Evolutionary conservation across 164 flowering plant genomes (phyloP).

Genomic region (Chimonanthus salicifolius): DNA sequence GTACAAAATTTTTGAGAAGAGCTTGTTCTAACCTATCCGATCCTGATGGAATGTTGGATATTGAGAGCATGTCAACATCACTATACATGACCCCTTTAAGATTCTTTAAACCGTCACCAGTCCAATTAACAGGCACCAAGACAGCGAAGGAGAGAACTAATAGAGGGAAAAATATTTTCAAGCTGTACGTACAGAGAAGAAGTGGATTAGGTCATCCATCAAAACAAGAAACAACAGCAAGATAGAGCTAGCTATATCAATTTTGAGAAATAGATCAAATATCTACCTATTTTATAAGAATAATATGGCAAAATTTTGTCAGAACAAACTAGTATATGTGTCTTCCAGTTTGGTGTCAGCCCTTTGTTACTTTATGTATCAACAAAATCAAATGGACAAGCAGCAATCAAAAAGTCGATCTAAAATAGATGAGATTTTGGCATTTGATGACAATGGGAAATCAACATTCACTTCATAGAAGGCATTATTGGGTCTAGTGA

Average conservation of each 20-base stretch:
- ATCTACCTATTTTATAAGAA: too few relatives aligned
- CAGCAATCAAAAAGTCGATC: too few relatives aligned
- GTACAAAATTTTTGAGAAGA: not conserved
- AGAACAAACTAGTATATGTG: not conserved
- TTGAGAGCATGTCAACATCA: constrained; percentile 80
- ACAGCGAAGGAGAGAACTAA: constrained; percentile 54
- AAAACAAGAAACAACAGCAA: not conserved
- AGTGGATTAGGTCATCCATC: constrained; percentile 6
- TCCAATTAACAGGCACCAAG: constrained; percentile 83
- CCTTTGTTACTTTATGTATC: not conserved
- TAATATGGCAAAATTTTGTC: not conserved
- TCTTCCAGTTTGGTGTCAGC: not conserved
- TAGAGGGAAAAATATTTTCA: constrained; percentile 69
- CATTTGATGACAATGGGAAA: too few relatives aligned
- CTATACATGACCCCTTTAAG: constrained; percentile 38
- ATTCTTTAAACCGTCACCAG: constrained; percentile 38
- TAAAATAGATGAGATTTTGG: too few relatives aligned
- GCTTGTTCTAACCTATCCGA: constrained; percentile 51
- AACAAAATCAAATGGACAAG: not conserved
- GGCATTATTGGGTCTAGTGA: not conserved
- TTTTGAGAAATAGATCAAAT: too few relatives aligned
- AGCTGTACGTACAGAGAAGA: constrained; percentile 31
- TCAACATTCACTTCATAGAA: not conserved
- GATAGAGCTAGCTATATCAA: too few relatives aligned
- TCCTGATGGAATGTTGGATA: constrained; percentile 68